Evolutionary conservation across 352 stramenopile species (phyloP), one percentile per base, ranked within the genome.

Genomic region (Thalassiosira mediterranea): DNA sequence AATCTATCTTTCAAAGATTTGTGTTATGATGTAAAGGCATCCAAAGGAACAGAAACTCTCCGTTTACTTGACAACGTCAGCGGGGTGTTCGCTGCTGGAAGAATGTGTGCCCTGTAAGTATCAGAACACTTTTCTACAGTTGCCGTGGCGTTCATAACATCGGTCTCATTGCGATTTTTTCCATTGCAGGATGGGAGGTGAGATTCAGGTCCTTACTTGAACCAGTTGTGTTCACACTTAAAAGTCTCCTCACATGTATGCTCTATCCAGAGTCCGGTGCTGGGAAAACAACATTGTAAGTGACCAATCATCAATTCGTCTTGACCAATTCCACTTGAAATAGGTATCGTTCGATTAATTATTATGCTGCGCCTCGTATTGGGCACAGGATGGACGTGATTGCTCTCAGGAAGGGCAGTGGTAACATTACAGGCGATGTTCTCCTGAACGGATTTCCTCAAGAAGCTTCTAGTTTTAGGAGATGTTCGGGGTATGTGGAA

Each of bases 341-440:
- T 42, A 13, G 7, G 13, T 42, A 42, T 42, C 13, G n/a, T n/a
- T n/a, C n/a, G n/a, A n/a, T n/a, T n/a, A n/a, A n/a, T n/a, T n/a
- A n/a, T n/a, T n/a, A n/a, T n/a, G n/a, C n/a, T n/a, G n/a, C n/a
- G n/a, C n/a, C n/a, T n/a, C n/a, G n/a, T n/a, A n/a, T n/a, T n/a
- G n/a, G n/a, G n/a, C n/a, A n/a, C n/a, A n/a, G 7, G 34, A 90
- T 97, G 80, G 95, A 98, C 77, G 94, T 98, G 0, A 95, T 98
- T 44, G 93, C 95, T 0, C 79, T 95, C 0, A 87, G 95, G 44
- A 98, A 98, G 77, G 95, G 86, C 4, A 90, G 88, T 34, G 95
- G 95, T 8, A 77, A 83, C 7, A 93, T 97, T 48, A 82, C 86
- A 26, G 95, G 95, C 17, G 82, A 96, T 13, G 92, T 98, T 54